phyloP scores from a whole-genome alignment of 169 alveolate species.

The Eimeria praecox region DNA sequence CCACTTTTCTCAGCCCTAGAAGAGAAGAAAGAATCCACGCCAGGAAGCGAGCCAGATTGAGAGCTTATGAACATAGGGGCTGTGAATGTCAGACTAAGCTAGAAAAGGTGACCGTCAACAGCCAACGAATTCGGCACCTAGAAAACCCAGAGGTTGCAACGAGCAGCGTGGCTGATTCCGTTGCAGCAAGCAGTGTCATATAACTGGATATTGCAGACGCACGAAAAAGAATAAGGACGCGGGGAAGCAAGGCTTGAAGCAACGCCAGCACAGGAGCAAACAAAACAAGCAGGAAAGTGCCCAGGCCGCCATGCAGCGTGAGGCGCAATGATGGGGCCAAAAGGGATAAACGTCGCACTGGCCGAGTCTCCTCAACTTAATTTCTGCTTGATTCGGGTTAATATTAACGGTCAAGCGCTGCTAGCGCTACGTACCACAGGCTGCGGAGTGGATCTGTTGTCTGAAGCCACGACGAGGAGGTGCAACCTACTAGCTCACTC shows the following conservation, averaged over 20 bases:
- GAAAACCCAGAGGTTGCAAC: not conserved
- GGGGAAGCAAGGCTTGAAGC: not conserved
- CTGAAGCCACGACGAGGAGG: not conserved
- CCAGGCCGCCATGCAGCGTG: too few relatives aligned
- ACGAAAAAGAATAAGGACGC: not conserved
- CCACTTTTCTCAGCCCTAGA: too few relatives aligned
- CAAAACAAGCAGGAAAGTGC: not conserved
- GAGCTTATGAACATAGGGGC: too few relatives aligned
- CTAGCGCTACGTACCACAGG: not conserved
- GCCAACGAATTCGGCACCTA: not conserved
- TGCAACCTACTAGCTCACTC: not conserved
- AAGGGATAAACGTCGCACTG: not conserved
- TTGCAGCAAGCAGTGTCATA: not conserved
- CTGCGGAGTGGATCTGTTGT: not conserved
- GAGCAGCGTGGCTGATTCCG: not conserved
- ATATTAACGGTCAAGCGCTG: not conserved
- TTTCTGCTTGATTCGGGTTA: not conserved
- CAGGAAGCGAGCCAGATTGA: too few relatives aligned
- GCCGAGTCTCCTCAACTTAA: not conserved
- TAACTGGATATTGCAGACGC: not conserved
- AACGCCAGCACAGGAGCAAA: not conserved
- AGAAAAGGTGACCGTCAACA: not conserved
- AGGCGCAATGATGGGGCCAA: too few relatives aligned
- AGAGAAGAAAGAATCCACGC: too few relatives aligned
- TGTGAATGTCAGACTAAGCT: too few relatives aligned